These are phyloP conservation scores for Fusarium floridanum DNA, from an alignment of 2,329 filamentous ascomycete genomes.

Conservation along the genomic window DNA sequence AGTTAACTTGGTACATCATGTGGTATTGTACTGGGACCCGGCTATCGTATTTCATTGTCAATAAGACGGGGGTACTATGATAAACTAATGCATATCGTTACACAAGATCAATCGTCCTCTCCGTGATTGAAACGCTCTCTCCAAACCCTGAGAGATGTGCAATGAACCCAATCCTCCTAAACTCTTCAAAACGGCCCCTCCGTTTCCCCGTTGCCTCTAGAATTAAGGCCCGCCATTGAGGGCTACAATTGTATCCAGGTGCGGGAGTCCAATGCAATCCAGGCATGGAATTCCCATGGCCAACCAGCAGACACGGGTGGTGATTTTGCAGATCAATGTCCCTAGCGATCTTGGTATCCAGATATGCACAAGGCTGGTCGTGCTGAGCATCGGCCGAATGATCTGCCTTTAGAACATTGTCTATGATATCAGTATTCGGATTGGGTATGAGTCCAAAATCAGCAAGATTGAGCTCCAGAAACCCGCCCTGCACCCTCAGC, in stretches of 20 bases:
- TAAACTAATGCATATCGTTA: not conserved
- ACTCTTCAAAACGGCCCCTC: not conserved
- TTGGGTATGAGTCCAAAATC: not conserved
- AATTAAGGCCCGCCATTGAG: not conserved
- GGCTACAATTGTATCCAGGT: too few species aligned
- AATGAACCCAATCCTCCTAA: not conserved
- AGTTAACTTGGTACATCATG: not conserved
- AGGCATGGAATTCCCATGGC: too few species aligned
- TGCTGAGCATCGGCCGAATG: not conserved
- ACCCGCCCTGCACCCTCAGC: not conserved
- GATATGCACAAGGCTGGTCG: not conserved
- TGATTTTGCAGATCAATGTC: not conserved
- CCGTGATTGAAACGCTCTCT: not conserved
- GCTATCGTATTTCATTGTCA: not conserved
- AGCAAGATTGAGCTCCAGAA: not conserved
- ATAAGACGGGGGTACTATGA: not conserved
- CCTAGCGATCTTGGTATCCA: not conserved
- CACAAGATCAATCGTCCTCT: not conserved
- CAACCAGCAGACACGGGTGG: not conserved
- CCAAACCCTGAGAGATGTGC: not conserved
- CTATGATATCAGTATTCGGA: not conserved
- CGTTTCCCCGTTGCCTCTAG: not conserved
- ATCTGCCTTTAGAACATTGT: not conserved
- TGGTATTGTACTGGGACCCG: too few species aligned
- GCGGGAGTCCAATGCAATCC: too few species aligned